Evolutionary conservation across 768 basidiomycete genomes (phyloP).

Genomic region (Serpula lacrymans): DNA sequence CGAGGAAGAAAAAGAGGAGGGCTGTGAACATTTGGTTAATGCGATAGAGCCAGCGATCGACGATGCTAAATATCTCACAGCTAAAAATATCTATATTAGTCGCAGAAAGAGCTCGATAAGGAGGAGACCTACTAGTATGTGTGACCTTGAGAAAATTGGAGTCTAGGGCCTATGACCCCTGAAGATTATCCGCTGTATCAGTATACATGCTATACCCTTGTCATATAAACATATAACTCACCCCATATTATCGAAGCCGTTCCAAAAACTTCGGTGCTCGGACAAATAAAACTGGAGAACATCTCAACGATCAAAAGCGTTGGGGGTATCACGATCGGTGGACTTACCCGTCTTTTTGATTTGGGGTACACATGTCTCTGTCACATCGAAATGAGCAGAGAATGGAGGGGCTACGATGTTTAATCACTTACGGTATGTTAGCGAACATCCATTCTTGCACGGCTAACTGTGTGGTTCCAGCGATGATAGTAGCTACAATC

Average conservation of each 20-base stretch:
- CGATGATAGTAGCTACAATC: constrained; percentile 61
- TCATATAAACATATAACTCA: constrained; percentile 15
- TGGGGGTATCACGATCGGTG: background rate
- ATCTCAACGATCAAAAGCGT: too few relatives aligned
- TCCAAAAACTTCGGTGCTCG: constrained; percentile 48
- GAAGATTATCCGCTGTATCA: too few relatives aligned
- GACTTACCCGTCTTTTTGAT: constrained; percentile 38
- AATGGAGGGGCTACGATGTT: background rate
- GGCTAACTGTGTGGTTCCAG: constrained; percentile 70
- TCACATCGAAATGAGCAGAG: background rate
- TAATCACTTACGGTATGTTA: constrained; percentile 47
- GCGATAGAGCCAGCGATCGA: background rate
- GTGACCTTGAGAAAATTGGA: constrained; percentile 52
- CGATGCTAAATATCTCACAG: constrained; percentile 8
- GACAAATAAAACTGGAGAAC: constrained; percentile 43
- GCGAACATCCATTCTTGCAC: constrained; percentile 75
- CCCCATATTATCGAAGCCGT: constrained; percentile 55
- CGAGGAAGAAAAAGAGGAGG: constrained; percentile 68
- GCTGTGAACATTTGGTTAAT: constrained; percentile 35
- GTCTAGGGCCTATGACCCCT: constrained; percentile 67
- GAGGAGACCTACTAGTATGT: constrained; percentile 51
- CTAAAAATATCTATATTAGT: constrained; percentile 14
- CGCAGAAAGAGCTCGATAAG: constrained; percentile 5
- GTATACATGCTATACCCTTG: too few relatives aligned
- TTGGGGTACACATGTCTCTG: constrained; percentile 44